phyloP scores from a whole-genome alignment of 192 early-diverging fungal species.

The Coemansia sp. region DNA sequence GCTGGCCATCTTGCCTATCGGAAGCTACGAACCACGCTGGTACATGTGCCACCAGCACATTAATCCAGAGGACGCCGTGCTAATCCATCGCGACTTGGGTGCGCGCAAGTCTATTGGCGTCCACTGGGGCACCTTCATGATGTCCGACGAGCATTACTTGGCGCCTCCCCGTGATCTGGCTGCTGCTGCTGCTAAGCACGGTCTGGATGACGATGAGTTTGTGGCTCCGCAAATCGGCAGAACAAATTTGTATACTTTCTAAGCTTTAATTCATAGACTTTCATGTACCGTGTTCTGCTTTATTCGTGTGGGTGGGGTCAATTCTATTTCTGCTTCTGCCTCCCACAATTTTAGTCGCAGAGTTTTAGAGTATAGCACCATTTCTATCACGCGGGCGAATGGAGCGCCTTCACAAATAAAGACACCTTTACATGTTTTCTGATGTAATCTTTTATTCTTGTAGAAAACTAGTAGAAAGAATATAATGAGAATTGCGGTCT shows the following conservation, averaged over 20 bases:
- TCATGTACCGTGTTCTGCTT: too few species aligned
- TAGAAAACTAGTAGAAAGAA: background rate
- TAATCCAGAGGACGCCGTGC: slow-evolving; percentile 78
- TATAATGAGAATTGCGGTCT: slow-evolving; percentile 37
- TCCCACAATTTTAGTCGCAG: too few species aligned
- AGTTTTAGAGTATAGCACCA: too few species aligned
- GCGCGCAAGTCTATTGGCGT: slow-evolving; percentile 70
- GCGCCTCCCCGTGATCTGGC: slow-evolving; percentile 68
- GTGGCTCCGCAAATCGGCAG: slow-evolving; percentile 43
- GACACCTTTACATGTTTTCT: background rate
- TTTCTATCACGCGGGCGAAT: too few species aligned
- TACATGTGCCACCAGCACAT: slow-evolving; percentile 75
- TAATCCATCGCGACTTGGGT: slow-evolving; percentile 72
- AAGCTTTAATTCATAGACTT: too few species aligned
- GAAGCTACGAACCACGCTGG: slow-evolving; percentile 80
- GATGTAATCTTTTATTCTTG: background rate
- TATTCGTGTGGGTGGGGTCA: too few species aligned
- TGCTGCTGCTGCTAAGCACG: slow-evolving; percentile 41
- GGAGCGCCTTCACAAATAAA: too few species aligned
- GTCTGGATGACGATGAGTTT: slow-evolving; percentile 21
- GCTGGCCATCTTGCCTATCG: slow-evolving; percentile 79
- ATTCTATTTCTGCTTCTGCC: too few species aligned
- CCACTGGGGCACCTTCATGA: slow-evolving; percentile 86
- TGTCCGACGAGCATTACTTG: slow-evolving; percentile 72
- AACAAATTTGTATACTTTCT: slow-evolving; percentile 23